Base-by-base conservation (phyloP, 345 rosid species). In the Syzygium grande region DNA sequence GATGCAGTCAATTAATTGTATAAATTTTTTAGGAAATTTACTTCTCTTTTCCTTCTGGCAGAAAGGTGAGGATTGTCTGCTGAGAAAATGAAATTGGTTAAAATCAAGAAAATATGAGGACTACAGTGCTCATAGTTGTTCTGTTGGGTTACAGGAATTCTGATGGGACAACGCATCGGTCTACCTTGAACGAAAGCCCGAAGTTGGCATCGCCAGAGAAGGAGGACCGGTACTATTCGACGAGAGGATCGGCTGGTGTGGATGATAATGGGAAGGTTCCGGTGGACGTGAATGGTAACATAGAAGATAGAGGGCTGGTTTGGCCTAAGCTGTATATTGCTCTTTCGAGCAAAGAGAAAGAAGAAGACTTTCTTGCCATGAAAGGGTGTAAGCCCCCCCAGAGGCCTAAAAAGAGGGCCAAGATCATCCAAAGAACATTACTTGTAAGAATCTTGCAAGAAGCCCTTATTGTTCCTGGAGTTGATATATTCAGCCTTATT, bases 311-410 rank as follows among this genome's bases (percentile, higher is more conserved):
- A 87, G 91, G 89, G 78, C 78, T 77, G 34, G 92, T 91, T 43
- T 95, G 97, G 97, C 97, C 97, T 54, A 94, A 93, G 91, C 91
- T 95, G 84, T 92, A 87, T 65, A 90, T 92, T 25, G 87, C 92
- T 11, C 90, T 95, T 84, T 95, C 97, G 38, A 95, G 94, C 92
- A 95, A 95, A 92, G 97, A 95, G 89, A 95, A 95, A 86, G 97
- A 95, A 61, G 97, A 95, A 85, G 97, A 95, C 87, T 95, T 95
- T 86, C 87, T 95, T 92, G 96, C 96, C 12, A 95, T 95, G 97
- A 95, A 95, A 90, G 97, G 97, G 16, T 95, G 97, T 78, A 95
- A 95, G 90, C 96, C 92, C 65, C 93, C 96, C 85, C 97, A 95
- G 85, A 93, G 97, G 91, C 97, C 97, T 55, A 95, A 92, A 85